Percentiles rank a stretch among this genome's conserved stretches.
Evolutionary conservation across 1,284 basidiomycete genomes (phyloP).

Genomic region (Cystobasidium pallidum): DNA sequence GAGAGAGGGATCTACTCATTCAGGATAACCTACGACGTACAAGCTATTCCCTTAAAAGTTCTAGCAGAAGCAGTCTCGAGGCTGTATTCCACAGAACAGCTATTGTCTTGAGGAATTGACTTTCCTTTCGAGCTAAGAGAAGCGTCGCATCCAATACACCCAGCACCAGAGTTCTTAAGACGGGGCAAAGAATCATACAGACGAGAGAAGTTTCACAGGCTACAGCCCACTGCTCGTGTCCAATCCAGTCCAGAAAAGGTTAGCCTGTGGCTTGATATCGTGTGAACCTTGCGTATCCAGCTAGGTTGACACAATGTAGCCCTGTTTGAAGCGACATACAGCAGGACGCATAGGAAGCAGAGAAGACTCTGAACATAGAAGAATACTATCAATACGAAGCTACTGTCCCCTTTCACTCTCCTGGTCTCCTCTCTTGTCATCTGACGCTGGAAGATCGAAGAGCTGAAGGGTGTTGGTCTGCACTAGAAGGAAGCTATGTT

Average conservation of each 20-base stretch:
- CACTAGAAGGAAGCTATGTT: conserved; percentile 36
- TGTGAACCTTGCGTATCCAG: neutral
- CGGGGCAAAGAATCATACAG: neutral
- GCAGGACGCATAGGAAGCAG: neutral
- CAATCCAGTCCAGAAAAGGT: neutral
- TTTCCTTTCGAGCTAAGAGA: conserved; percentile 8
- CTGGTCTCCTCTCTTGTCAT: too few species aligned
- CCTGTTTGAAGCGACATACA: neutral
- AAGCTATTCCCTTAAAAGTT: too few species aligned
- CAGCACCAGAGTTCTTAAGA: neutral
- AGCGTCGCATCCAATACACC: neutral
- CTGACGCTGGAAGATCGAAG: too few species aligned
- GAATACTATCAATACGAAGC: too few species aligned
- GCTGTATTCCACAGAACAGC: too few species aligned
- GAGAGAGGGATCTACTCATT: neutral
- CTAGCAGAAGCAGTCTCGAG: too few species aligned
- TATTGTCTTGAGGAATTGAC: conserved; percentile 19
- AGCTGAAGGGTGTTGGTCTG: neutral
- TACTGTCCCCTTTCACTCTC: too few species aligned
- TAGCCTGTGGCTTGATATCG: neutral
- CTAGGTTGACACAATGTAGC: neutral
- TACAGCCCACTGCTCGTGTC: too few species aligned
- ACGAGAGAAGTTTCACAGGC: too few species aligned
- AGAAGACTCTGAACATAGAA: too few species aligned
- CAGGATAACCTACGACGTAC: too few species aligned